Base-by-base conservation (phyloP, 202 grass and related monocot species). In the Setaria viridis region DNA sequence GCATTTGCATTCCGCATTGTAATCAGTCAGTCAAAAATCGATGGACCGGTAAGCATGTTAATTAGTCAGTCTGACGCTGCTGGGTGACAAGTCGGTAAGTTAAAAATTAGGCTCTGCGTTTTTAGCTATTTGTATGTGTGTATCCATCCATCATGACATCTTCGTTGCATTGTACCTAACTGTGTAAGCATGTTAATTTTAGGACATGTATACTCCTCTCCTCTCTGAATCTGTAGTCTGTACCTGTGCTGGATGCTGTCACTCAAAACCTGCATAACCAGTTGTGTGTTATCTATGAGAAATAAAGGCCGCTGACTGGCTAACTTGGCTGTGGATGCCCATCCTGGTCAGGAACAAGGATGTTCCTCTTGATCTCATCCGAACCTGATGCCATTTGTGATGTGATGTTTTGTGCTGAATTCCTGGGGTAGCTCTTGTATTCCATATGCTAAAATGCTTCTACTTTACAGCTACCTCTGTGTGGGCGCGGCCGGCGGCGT, bases 1-100 rank as follows among this genome's bases (percentile, higher is more conserved):
- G 54, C 54, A 77, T 87, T 89, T 9, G 47, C 84, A 74, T 78
- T 80, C 9, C 6, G 59, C 88, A 63, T 76, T 81, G 82, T 87
- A 87, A 91, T 87, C 83, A 70, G 79, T 45, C 13, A 19, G 39
- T 41, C 39, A 41, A 85, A 62, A 54, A 51, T 53, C 29, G 3
- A 39, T 71, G 55, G 21, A 70, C 39, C 17, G 39, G 59, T 88
- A 74, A 86, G 43, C 80, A 67, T 90, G 81, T 91, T 91, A 80
- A 87, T 73, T 89, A 90, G 88, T 68, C 83, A 90, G 84, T 90
- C 89, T 91, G 89, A 88, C 85, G 85, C 78, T 88, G 67, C 75
- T 74, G 75, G 81, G 67, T 88, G 76, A 88, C 80, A 63, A 63
- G n/a, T 34, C 10, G 80, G 46, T 78, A 78, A 78, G 48, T 50